Evolutionary conservation across 345 rosid genomes (phyloP), one percentile per base, ranked within the genome.

Genomic region (Melastoma malabathricum): DNA sequence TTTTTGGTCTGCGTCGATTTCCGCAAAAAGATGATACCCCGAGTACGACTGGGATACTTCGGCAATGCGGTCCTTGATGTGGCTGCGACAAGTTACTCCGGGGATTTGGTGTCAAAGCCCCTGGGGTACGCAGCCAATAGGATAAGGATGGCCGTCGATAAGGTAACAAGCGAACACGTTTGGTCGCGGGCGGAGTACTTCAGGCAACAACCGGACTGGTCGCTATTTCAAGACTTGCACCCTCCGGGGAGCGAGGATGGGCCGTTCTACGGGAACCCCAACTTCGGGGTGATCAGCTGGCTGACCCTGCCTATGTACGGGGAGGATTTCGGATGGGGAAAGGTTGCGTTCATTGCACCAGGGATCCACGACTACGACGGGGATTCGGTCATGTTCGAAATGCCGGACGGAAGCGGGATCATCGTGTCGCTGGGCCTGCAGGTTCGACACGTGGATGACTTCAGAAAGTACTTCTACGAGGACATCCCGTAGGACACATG

Each of bases 301-400:
- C 44, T 75, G 57, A 67, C 73, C 10, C 18, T 81, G n/a, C 82
- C 89, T 1, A 71, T 78, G 6, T 59, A 65, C 19, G 80, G 76
- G 2, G 57, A 72, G 38, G 84, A 81, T 62, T 81, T 78, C 23
- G 82, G 89, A 27, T 81, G 82, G 84, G 89, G 89, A 7, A 64
- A 61, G 44, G 82, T 75, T 46, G 43, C 75, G 12, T 72, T 73
- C 53, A 72, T 70, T 65, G 82, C 78, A 14, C 82, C 76, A 0
- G 81, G 81, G 18, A 65, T 63, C 53, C 72, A 73, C 58, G 75
- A 71, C 48, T 76, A 63, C 23, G 84, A 81, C 23, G 84, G 74
- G 16, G 72, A 72, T 64, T 69, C 72, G 1, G 51, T 69, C 55
- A 41, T 81, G 47, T 59, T 78, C 31, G 3, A 71, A 10, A 45